Evolutionary conservation across 805 yeast species (phyloP).

Genomic region (Cyberlindnera saturnus): DNA sequence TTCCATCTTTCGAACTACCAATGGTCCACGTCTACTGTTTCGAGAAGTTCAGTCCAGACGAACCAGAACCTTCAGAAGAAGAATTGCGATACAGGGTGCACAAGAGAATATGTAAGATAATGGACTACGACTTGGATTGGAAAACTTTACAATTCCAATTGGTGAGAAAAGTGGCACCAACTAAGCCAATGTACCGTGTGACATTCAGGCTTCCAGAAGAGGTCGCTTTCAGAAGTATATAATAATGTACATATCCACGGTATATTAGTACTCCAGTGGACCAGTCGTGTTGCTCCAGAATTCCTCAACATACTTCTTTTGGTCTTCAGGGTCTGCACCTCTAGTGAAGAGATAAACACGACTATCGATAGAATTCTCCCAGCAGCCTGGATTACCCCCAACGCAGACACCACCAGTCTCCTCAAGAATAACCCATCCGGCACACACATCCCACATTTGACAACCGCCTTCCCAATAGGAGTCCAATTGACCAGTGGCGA

Average conservation of each 20-base stretch:
- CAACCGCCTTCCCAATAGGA: slow-evolving; percentile 71
- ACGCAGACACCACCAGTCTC: slow-evolving; percentile 57
- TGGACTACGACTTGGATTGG: slow-evolving; percentile 38
- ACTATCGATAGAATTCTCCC: slow-evolving; percentile 44
- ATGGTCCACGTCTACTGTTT: slow-evolving; percentile 85
- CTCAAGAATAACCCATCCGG: slow-evolving; percentile 55
- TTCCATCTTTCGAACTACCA: slow-evolving; percentile 58
- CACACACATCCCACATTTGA: slow-evolving; percentile 65
- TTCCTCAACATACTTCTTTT: slow-evolving; percentile 37
- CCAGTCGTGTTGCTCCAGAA: slow-evolving; percentile 49
- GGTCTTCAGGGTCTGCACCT: slow-evolving; percentile 37
- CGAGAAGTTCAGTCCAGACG: slow-evolving; percentile 77
- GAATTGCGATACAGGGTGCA: slow-evolving; percentile 65
- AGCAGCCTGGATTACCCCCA: slow-evolving; percentile 45
- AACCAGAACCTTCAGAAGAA: slow-evolving; percentile 61
- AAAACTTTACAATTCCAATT: slow-evolving; percentile 59
- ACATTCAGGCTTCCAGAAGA: slow-evolving; percentile 66
- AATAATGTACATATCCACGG: not conserved
- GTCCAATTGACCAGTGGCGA: slow-evolving; percentile 53
- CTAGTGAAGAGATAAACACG: slow-evolving; percentile 55
- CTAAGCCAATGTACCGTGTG: slow-evolving; percentile 93
- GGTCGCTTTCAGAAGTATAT: slow-evolving; percentile 43
- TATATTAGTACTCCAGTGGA: slow-evolving; percentile 30
- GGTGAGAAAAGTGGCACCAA: slow-evolving; percentile 93
- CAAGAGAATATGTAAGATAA: slow-evolving; percentile 39